Evolutionary conservation across 305 asterid genomes (phyloP).

Genomic region (Rubia balearica): DNA sequence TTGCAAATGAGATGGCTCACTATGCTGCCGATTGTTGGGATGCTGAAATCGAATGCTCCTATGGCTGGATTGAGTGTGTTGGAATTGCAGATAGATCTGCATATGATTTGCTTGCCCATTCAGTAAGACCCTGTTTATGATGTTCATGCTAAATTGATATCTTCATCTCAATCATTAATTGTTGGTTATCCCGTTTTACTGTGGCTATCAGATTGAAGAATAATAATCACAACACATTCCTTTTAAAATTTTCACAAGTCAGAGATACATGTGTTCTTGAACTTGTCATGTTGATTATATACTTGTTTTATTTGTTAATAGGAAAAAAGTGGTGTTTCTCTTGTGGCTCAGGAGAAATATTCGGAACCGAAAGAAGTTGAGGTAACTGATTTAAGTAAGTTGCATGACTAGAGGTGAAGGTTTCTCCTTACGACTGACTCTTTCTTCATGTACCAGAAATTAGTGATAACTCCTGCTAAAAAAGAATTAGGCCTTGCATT

Average conservation of each 20-base stretch:
- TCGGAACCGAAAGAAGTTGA: slow-evolving; percentile 35
- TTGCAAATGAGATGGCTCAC: slow-evolving; percentile 45
- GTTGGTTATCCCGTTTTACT: neutral
- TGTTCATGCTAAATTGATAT: neutral
- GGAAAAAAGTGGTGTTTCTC: slow-evolving; percentile 32
- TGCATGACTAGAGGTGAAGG: slow-evolving; percentile 1
- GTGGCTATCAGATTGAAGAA: neutral
- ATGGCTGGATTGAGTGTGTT: slow-evolving; percentile 42
- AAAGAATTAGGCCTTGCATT: slow-evolving; percentile 36
- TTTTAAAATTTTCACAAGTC: neutral
- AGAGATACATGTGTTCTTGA: neutral
- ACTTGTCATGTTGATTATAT: slow-evolving; percentile 8
- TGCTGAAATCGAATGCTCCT: slow-evolving; percentile 41
- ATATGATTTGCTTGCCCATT: slow-evolving; percentile 37
- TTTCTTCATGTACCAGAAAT: slow-evolving; percentile 20
- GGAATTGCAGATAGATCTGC: slow-evolving; percentile 50
- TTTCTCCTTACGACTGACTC: slow-evolving; percentile 2
- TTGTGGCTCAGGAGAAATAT: slow-evolving; percentile 32
- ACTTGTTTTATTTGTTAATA: slow-evolving; percentile 11
- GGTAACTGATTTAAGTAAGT: slow-evolving; percentile 17
- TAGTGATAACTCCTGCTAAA: slow-evolving; percentile 31
- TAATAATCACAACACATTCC: neutral
- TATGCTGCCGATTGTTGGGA: slow-evolving; percentile 45
- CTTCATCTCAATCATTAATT: neutral
- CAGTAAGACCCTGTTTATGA: slow-evolving; percentile 18